A percentile compares a stretch with the other conserved stretches of the same genome.
These are phyloP conservation scores for Carex littledalei DNA, from an alignment of 176 grass and related monocot genomes.

Conservation along the genomic window DNA sequence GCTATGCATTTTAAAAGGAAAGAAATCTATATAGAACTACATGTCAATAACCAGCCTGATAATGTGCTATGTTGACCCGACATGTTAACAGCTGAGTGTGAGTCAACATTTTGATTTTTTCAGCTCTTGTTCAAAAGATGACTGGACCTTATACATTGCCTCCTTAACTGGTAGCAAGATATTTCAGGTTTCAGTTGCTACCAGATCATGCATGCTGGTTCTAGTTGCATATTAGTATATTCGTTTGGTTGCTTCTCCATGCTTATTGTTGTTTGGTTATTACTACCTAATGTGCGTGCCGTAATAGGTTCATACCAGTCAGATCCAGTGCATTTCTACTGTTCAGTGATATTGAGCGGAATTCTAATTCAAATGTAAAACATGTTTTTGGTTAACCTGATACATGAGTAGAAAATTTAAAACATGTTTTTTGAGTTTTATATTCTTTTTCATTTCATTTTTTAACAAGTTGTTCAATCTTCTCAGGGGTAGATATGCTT, in stretches of 20 bases:
- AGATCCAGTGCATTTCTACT: not conserved
- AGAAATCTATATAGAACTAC: not conserved
- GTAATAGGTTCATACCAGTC: not conserved
- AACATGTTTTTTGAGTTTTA: not conserved
- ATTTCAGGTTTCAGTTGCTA: not conserved
- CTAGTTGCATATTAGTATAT: not conserved
- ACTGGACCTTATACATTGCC: not conserved
- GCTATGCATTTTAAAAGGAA: not conserved
- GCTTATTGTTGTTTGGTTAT: conserved; percentile 15
- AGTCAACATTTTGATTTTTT: not conserved
- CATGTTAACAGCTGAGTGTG: not conserved
- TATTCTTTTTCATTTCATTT: conserved; percentile 10
- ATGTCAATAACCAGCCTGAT: not conserved
- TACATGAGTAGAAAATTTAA: not conserved
- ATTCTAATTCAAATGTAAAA: not conserved
- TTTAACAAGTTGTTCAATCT: conserved; percentile 13
- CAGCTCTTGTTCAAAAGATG: not conserved
- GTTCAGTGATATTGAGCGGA: not conserved
- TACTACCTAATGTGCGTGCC: not conserved
- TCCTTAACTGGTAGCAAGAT: not conserved
- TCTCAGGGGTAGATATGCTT: conserved; percentile 92
- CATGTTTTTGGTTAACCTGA: not conserved
- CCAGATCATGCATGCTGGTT: not conserved
- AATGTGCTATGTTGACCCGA: not conserved
- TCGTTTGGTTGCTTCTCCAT: not conserved